Conservation (phyloP, 2,329 filamentous ascomycete species). For the Pestalotiopsis sp. region DNA sequence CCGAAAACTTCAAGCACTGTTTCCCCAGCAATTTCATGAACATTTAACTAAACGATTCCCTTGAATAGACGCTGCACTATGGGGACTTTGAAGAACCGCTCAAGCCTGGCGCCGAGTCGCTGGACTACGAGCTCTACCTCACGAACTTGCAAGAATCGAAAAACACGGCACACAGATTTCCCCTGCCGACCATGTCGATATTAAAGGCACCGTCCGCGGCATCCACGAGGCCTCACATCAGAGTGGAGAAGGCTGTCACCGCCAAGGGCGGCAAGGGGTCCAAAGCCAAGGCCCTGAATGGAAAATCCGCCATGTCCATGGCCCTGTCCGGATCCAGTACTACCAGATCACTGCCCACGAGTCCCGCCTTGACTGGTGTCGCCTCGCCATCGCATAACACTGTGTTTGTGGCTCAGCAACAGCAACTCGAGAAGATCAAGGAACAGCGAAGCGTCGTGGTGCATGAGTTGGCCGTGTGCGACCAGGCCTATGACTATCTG, state of each 20-base stretch:
- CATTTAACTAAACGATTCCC: background rate
- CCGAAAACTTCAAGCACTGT: background rate
- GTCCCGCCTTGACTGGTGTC: conserved; percentile 55
- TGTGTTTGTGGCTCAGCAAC: conserved; percentile 49
- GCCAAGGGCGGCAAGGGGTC: conserved; percentile 29
- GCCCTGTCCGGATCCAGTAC: conserved; percentile 38
- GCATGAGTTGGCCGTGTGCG: conserved; percentile 59
- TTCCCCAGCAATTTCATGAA: background rate
- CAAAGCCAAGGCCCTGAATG: conserved; percentile 22
- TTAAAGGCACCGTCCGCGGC: conserved; percentile 39
- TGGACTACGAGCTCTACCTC: conserved; percentile 57
- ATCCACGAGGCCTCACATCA: conserved; percentile 13
- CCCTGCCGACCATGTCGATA: conserved; percentile 50
- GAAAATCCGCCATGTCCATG: conserved; percentile 42
- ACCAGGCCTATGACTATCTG: conserved; percentile 51
- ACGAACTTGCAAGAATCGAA: conserved; percentile 50
- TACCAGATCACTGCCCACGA: conserved; percentile 49
- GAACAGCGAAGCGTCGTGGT: conserved; percentile 55
- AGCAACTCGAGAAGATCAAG: conserved; percentile 53
- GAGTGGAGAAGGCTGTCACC: conserved; percentile 22
- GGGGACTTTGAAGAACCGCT: conserved; percentile 51
- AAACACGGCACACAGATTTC: conserved; percentile 46
- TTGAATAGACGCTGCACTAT: conserved; percentile 51
- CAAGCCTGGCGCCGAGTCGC: conserved; percentile 42
- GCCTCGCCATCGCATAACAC: conserved; percentile 60